Base-by-base conservation (phyloP, 2,329 filamentous ascomycete genomes). In the Bipolaris victoriae region DNA sequence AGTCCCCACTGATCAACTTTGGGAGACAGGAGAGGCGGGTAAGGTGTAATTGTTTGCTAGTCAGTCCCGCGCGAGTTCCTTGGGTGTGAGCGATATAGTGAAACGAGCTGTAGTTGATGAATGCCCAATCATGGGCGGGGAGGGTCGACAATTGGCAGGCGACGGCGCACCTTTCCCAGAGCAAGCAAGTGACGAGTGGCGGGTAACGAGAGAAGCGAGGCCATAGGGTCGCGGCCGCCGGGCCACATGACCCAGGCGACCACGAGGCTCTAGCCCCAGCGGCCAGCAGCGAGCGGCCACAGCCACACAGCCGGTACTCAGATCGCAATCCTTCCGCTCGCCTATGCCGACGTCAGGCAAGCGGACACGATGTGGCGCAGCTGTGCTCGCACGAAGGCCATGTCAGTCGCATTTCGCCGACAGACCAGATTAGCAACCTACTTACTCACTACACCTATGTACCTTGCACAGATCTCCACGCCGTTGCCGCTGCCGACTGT, bases 321-420 rank as follows among this genome's bases (percentile, higher is more conserved):
- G 52, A 47, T n/a, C 22, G 43, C 13, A 15, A 16, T 15, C 39
- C 51, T 46, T 37, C 35, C 15, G 33, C 35, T 37, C 35, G 60
- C 41, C 40, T 33, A 39, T 52, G 44, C 57, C 43, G 48, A 54
- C 44, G n/a, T n/a, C 50, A 39, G 24, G 31, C 26, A n/a, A 18
- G 26, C 29, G 48, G n/a, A 55, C 61, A 62, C 56, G 58, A 46
- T 64, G 66, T 64, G 64, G 66, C 65, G 54, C 62, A 60, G 61
- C 49, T 52, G 37, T 54, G 51, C 47, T 49, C 39, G 45, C 20
- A 53, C 49, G 47, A 47, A 36, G 54, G 49, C 37, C 45, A 58
- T 40, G 26, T 53, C 52, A 9, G 2, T 54, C 55, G 63, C 63
- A 61, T 60, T 53, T 47, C 31, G 54, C 43, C 49, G 49, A 51